Evolutionary conservation across 345 rosid genomes (phyloP), one percentile per base, ranked within the genome.

Genomic region (Eutrema yunnanense): DNA sequence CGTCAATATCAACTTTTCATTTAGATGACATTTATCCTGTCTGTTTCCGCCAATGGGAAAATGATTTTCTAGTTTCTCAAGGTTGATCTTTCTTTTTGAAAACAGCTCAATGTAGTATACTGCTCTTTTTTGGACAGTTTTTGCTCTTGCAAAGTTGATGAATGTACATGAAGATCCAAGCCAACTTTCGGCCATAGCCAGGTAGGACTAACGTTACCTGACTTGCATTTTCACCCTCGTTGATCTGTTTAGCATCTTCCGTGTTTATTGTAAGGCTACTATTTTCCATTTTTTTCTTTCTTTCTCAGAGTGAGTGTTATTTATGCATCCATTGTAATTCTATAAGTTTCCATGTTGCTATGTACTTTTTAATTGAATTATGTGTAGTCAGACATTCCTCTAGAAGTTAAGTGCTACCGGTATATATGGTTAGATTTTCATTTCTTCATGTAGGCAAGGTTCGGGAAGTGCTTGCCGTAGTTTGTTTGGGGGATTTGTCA

Each of bases 401-500:
- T 29, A 36, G 8, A 55, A 8, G 13, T 12, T 48, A 56, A 29
- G 8, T 16, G 61, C 38, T 36, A 33, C 27, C 55, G 58, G 64
- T 48, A 2, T 29, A 66, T 38, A 12, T 44, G 43, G 57, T 42
- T 59, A 50, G 14, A 67, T 41, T 36, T 65, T 77, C 72, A 55
- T 77, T 69, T 77, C 42, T 65, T 22, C 44, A 34, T 65, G 30
- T 52, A 93, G 98, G 85, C 98, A 90, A 87, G 98, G 98, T 77
- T 93, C 98, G 59, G 97, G 98, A 70, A 93, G 98, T 84, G 96
- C 98, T 73, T 93, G 98, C 71, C 98, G 96, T 77, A 93, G 98
- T 84, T 82, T 93, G 64, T 88, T 75, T 73, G 98, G 98, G 65
- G 98, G 98, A 80, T 90, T 93, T 71, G 98, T 89, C 61, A 90